These are phyloP conservation scores for Aspergillus caelatus DNA, from an alignment of 2,329 filamentous ascomycete species.

Conservation along the genomic window DNA sequence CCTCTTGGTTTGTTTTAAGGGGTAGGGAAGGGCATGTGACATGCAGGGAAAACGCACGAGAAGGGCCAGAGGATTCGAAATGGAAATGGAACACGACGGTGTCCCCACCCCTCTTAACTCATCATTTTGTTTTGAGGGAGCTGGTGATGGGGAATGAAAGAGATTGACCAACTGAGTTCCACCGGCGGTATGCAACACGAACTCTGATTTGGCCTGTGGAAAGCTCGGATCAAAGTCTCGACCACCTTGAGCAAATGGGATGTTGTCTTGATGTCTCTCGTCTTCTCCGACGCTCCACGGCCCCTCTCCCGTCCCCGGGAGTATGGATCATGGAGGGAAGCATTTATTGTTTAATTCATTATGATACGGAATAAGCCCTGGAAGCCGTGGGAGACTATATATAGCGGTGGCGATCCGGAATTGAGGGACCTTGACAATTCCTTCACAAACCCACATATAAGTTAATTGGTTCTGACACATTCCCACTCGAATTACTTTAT, in stretches of 20 bases:
- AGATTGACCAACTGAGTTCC: conserved; percentile 4
- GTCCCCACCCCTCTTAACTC: neutral
- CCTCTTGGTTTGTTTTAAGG: neutral
- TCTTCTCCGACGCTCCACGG: conserved; percentile 2
- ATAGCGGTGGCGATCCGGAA: conserved; percentile 3
- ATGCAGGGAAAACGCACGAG: conserved; percentile 1
- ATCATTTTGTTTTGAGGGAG: neutral
- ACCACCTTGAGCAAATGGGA: neutral
- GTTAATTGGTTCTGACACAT: neutral
- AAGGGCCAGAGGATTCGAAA: neutral
- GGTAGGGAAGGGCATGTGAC: neutral
- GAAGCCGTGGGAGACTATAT: neutral
- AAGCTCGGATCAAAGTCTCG: conserved; percentile 2
- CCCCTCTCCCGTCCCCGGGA: neutral
- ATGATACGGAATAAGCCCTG: neutral
- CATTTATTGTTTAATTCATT: neutral
- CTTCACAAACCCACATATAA: neutral
- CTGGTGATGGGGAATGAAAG: neutral
- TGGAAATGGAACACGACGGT: neutral
- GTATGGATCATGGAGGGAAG: conserved; percentile 4
- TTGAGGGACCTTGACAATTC: neutral
- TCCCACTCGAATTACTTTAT: neutral
- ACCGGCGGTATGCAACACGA: neutral
- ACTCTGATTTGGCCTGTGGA: conserved; percentile 1
- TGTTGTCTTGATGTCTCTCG: neutral